Evolutionary conservation across 139 green algal species (phyloP), one percentile per base, ranked within the genome.

Genomic region (Chlorella vulgaris): DNA sequence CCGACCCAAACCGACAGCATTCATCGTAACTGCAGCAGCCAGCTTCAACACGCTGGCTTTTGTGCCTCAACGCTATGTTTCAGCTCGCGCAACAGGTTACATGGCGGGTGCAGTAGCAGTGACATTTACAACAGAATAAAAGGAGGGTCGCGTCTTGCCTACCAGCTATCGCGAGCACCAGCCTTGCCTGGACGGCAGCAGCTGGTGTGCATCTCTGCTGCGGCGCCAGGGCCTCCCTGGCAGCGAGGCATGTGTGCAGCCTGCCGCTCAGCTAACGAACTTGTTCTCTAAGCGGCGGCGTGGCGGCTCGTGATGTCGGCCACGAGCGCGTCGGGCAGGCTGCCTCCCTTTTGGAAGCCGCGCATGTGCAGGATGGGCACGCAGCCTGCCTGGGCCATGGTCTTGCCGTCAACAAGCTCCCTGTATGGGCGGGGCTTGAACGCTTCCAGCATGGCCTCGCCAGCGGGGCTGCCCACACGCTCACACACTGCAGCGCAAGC

Each of bases 331-430:
- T 92, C 88, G 1, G 91, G 81, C 38, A 99, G 83, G 4, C 60
- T 51, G 43, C 92, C 92, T 19, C 84, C 84, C 73, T 92, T 86
- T 74, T 96, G 92, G 90, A 99, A 99, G 69, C 90, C 80, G 2
- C 96, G 87, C 96, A 99, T 99, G 92, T 99, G 96, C 78, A 99
- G 84, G 81, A 99, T 99, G 35, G 96, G 92, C 66, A 93, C 83
- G 75, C 93, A 98, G 29, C 96, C 96, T 4, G 90, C 91, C 75
- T 90, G 70, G 21, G 93, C 93, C 82, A 96, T 86, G 31, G 61
- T 94, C 67, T 87, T 88, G 19, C 90, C 93, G 31, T 71, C 79
- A 10, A 97, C 71, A 13, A 47, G 63, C 80, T 97, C 92, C 1
- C 50, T 82, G 86, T 98, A 97, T 21, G 89, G 69, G 6, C 80